These are phyloP conservation scores for Blastomyces emzantsi DNA, from an alignment of 2,329 filamentous ascomycete genomes.

Conservation along the genomic window DNA sequence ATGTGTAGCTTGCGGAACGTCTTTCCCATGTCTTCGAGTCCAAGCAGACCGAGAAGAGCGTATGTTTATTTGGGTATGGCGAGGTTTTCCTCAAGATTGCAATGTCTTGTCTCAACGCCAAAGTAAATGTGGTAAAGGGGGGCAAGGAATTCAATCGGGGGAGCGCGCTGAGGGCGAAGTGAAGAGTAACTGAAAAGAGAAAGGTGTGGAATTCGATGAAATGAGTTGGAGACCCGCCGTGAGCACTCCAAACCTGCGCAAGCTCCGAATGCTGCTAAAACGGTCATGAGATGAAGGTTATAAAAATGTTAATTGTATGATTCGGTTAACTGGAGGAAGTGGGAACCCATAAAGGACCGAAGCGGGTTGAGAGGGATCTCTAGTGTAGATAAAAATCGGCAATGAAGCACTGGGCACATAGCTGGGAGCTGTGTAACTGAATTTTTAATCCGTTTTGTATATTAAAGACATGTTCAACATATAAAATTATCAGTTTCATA, in stretches of 20 bases:
- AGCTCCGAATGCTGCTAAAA: not conserved
- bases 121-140: too few relatives aligned
- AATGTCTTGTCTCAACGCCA: not conserved
- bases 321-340: not conserved
- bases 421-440: not conserved
- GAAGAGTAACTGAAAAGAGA: not conserved
- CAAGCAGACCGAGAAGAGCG: not conserved
- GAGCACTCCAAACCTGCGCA: not conserved
- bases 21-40: slow-evolving; percentile 26
- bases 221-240: not conserved
- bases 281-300: not conserved
- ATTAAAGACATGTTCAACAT: not conserved
- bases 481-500: not conserved
- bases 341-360: not conserved
- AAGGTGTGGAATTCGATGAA: not conserved
- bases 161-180: not conserved
- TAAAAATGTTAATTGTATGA: not conserved
- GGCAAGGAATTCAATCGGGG: not conserved
- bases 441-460: not conserved
- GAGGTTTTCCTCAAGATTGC: not conserved
- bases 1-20: slow-evolving; percentile 48
- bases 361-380: not conserved
- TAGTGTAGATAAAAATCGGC: not conserved
- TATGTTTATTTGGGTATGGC: not conserved
- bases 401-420: not conserved